phyloP scores from a whole-genome alignment of 495 filamentous ascomycete genomes.

The Hyaloscypha finlandica region DNA sequence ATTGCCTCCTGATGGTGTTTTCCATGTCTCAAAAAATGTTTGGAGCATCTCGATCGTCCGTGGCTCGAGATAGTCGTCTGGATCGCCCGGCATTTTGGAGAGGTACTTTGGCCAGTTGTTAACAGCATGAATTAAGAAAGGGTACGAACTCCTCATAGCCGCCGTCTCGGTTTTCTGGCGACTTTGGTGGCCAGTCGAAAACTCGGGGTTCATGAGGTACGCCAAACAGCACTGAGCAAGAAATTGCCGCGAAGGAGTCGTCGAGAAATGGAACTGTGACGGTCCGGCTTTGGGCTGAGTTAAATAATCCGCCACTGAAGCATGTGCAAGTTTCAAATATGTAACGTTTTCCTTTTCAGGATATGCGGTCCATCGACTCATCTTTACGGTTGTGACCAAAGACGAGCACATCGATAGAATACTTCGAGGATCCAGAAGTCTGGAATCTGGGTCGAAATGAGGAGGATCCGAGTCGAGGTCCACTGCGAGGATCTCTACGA shows the following conservation, averaged over 20 bases:
- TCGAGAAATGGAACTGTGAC: slow-evolving; percentile 19
- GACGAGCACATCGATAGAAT: slow-evolving; percentile 20
- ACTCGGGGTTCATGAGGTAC: slow-evolving; percentile 21
- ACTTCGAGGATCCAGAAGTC: slow-evolving; percentile 16
- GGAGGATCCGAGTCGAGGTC: slow-evolving; percentile 16
- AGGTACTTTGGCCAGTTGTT: slow-evolving; percentile 18
- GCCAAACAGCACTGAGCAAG: slow-evolving; percentile 12
- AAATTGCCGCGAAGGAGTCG: slow-evolving; percentile 12
- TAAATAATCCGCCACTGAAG: slow-evolving; percentile 24
- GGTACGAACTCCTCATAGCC: neutral
- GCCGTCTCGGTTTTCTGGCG: neutral
- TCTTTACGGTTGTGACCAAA: slow-evolving; percentile 9
- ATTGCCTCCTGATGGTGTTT: slow-evolving; percentile 20
- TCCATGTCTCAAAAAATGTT: slow-evolving; percentile 17
- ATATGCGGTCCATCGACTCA: neutral
- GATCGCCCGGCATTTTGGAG: neutral
- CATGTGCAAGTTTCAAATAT: slow-evolving; percentile 20
- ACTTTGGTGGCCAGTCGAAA: slow-evolving; percentile 6
- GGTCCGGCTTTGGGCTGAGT: slow-evolving; percentile 6
- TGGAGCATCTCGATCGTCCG: slow-evolving; percentile 18
- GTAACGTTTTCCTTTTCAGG: neutral
- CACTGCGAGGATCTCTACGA: slow-evolving; percentile 20
- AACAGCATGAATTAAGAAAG: slow-evolving; percentile 11
- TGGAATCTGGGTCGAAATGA: slow-evolving; percentile 12
- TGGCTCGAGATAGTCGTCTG: slow-evolving; percentile 14